Evolutionary conservation across 1,284 basidiomycete species (phyloP).

Genomic region (Leccinum subrobustum): DNA sequence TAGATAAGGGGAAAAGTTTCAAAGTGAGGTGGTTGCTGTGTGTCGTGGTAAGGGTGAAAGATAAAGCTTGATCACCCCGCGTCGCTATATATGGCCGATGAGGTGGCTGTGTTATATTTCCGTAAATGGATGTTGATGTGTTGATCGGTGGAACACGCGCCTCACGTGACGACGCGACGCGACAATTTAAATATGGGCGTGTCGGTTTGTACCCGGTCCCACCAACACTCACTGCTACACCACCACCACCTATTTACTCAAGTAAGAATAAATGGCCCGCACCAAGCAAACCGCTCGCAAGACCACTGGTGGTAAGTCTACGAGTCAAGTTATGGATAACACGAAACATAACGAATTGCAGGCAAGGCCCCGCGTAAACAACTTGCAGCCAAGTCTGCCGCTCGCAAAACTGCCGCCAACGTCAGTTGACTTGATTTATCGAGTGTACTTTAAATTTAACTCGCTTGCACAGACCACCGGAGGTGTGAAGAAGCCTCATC

Average conservation of each 20-base stretch:
- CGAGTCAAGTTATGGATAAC: neutral
- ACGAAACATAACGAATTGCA: constrained; percentile 10
- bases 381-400: constrained; percentile 81
- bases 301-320: constrained; percentile 70
- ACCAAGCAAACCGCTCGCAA: constrained; percentile 73
- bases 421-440: constrained; percentile 36
- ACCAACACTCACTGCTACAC: neutral
- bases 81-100: constrained; percentile 38
- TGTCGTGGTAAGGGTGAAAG: constrained; percentile 5
- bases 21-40: neutral
- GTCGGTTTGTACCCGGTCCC: neutral
- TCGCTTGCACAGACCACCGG: constrained; percentile 50
- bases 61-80: neutral
- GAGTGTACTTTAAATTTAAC: constrained; percentile 18
- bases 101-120: constrained; percentile 41
- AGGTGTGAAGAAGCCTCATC: constrained; percentile 96
- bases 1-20: neutral
- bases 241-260: neutral
- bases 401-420: constrained; percentile 58
- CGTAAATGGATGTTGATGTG: constrained; percentile 35
- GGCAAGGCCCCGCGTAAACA: constrained; percentile 89
- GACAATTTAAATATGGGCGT: constrained; percentile 37
- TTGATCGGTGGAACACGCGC: constrained; percentile 24
- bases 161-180: constrained; percentile 44
- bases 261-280: neutral